Evolutionary conservation across 2,329 filamentous ascomycete species (phyloP), one percentile per base, ranked within the genome.

Genomic region (Alternaria dauci): DNA sequence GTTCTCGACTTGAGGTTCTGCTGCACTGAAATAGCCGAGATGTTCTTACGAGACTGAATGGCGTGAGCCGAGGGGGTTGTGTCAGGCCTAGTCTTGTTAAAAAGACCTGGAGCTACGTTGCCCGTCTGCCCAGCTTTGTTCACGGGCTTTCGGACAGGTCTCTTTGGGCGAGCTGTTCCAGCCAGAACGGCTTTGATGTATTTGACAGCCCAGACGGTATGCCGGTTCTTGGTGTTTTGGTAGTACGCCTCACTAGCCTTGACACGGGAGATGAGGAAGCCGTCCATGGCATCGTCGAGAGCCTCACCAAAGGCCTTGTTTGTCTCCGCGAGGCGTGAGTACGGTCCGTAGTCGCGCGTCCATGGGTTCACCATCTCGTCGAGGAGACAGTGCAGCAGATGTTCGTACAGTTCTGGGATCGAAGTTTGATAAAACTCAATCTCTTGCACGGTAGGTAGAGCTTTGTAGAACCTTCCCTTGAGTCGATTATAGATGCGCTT

Each of bases 281-380:
- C 39, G 26, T 59, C 25, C 12, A 69, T 39, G 7, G 41, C 51
- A 23, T 32, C 8, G 2, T 56, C 61, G 0, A 70, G 28, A 14
- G 39, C 36, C 9, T 44, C 36, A 1, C 46, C n/a, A 28, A 68
- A 66, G 2, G 42, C 46, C 7, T 39, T 16, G 43, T 70, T 41
- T 3, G 56, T 18, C 11, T 56, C 7, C 3, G 52, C 55, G 34
- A 52, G 38, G 6, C 59, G 26, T 34, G 55, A 59, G 30, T 68
- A 70, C 4, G 67, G 42, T 5, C 50, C 25, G 32, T 62, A 70
- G 55, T 67, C 52, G 23, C 64, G 61, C 1, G 53, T 42, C 51
- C 61, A 55, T 1, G 69, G 69, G 9, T 57, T 55, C 7, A 61
- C 25, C 20, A 67, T 44, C 28, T 67, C 34, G 12, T 44, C 23